Base-by-base conservation (phyloP, 148 eudicot species). In the Rhododendron ferrugineum region DNA sequence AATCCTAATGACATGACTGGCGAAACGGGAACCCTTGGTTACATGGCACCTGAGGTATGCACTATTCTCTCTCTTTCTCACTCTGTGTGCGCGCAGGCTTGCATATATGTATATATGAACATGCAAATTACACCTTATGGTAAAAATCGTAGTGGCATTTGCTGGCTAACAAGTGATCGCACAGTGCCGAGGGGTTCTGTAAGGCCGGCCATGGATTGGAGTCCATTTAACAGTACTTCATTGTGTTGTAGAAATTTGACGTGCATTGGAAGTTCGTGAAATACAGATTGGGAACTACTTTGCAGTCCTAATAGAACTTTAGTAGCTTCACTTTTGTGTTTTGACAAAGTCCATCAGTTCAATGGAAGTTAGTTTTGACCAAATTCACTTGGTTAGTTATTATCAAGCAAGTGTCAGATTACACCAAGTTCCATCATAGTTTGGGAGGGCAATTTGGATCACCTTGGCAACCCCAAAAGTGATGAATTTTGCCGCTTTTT, bases 1-100 rank as follows among this genome's bases (percentile, higher is more conserved):
- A 95, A 95, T 88, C 97, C 98, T 40, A 90, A 93, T 87, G 98
- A 95, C 88, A 95, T 95, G 98, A 95, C 98, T 46, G 98, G 98
- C 3, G 98, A 95, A 86, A 95, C 98, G 22, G 98, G 98, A 84
- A 95, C 98, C 73, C 97, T 95, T 80, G 98, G 97, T 70, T 95
- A 95, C 90, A 95, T 95, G 98, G 98, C 98, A 49, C 98, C 98
- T 64, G 98, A 95, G 97, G 98, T 95, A 87, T 82, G 58, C 60
- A 34, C 30, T 68, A 26, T 82, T 36, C 18, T 6, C 20, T 42
- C 15, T 16, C 64, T 42, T 11, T 80, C 49, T 16, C n/a, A 28
- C 2, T 28, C 34, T n/a, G 11, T 66, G 11, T 5, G 54, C 1
- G 58, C 2, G 78, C 23, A 3, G 1, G 40, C 36, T 28, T 72